Evolutionary conservation across 1,284 basidiomycete species (phyloP).

Genomic region (Grifola frondosa): DNA sequence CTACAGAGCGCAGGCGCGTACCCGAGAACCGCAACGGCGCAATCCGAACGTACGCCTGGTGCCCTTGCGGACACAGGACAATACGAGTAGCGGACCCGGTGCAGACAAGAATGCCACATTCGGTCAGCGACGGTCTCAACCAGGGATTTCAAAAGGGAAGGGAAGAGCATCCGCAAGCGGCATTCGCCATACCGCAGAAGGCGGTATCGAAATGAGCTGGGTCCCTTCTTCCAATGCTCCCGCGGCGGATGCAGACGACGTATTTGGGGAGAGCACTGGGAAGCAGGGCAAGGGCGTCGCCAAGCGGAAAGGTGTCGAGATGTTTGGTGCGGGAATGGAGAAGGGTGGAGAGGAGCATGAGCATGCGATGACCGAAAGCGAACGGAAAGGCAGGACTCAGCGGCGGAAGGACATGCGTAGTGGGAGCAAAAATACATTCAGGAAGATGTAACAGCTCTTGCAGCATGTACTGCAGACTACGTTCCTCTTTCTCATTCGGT

Average conservation of each 20-base stretch:
- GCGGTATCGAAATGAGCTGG: slow-evolving; percentile 68
- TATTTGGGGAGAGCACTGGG: slow-evolving; percentile 21
- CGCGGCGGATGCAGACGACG: slow-evolving; percentile 35
- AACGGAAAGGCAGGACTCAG: slow-evolving; percentile 67
- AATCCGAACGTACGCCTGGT: slow-evolving; percentile 58
- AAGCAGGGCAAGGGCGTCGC: slow-evolving; percentile 36
- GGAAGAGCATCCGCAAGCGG: slow-evolving; percentile 9
- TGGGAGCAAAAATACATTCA: slow-evolving; percentile 84
- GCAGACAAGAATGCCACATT: slow-evolving; percentile 59
- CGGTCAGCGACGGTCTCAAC: slow-evolving; percentile 58
- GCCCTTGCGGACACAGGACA: slow-evolving; percentile 54
- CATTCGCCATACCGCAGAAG: slow-evolving; percentile 38
- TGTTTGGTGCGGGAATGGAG: slow-evolving; percentile 85
- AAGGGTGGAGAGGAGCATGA: slow-evolving; percentile 59
- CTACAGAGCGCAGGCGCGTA: slow-evolving; percentile 6
- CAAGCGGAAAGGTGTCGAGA: slow-evolving; percentile 65
- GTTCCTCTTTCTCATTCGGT: too few relatives aligned
- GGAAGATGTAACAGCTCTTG: slow-evolving; percentile 42
- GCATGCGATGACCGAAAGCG: slow-evolving; percentile 51
- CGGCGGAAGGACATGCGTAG: slow-evolving; percentile 75
- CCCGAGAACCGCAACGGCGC: slow-evolving; percentile 22
- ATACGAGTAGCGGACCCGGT: slow-evolving; percentile 29
- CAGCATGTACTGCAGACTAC: too few relatives aligned
- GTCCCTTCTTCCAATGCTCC: slow-evolving; percentile 46
- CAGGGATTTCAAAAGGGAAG: slow-evolving; percentile 18